Evolutionary conservation across 1,284 basidiomycete genomes (phyloP), one percentile per base, ranked within the genome.

Genomic region (Malassezia caprae): DNA sequence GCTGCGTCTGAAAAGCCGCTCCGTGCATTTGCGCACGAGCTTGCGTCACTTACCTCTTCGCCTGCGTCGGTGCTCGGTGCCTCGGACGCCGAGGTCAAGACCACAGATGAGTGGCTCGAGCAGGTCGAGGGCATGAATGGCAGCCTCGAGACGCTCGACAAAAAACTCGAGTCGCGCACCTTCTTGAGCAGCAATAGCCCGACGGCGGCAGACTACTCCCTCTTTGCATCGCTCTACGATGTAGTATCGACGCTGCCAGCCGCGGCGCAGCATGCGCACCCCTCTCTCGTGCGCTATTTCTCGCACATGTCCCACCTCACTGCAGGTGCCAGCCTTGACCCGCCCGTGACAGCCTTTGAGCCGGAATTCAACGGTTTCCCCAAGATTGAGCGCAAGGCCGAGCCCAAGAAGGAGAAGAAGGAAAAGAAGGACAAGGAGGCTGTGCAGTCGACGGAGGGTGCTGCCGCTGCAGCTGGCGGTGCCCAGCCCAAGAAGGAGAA

Each of bases 321-420:
- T 4, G 35, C 57, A 13, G 46, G 42, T 23, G 27, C 49, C 6
- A 32, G 48, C 7, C 24, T 59, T 12, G 45, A 51, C 5, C 56
- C 63, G 11, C 57, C 60, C 13, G 57, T 64, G 32, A 48, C 45
- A 15, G 48, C 68, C 17, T 68, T 72, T 46, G 68, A 70, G 53
- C 71, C 70, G 2, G 53, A 48, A 8, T 72, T 63, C 51, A 67
- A 72, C 26, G 69, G 69, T n/a, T 67, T 71, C 63, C 72, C 72
- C 8, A 40, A 49, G 28, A 69, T 72, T 48, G 43, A 62, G 60
- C 58, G 72, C 28, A 50, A 41, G 34, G 44, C 46, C 7, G 37
- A 37, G 19, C 47, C 27, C 13, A 57, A 55, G 46, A 48, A 48
- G 24, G 57, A 59, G 43, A 53, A 56, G 49, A 48, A 48, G 24